A percentile compares a stretch with the other conserved stretches of the same genome.
Evolutionary conservation across 2,329 filamentous ascomycete genomes (phyloP).

Genomic region (Byssothecium circinans): DNA sequence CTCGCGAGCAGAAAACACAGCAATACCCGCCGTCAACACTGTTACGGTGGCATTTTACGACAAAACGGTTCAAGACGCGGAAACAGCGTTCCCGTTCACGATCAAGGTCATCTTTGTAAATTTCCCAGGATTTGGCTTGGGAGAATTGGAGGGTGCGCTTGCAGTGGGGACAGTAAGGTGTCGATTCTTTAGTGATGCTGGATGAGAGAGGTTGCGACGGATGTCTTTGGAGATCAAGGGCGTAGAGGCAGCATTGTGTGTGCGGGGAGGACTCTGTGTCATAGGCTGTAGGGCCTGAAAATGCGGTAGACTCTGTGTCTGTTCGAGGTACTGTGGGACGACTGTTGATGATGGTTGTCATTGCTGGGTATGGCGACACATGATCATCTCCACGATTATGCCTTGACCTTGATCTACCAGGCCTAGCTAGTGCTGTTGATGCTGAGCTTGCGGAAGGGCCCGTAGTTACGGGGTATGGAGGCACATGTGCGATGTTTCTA

Average conservation of each 20-base stretch:
- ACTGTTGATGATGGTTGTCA: slow-evolving; percentile 29
- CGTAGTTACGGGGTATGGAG: slow-evolving; percentile 18
- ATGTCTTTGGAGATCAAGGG: slow-evolving; percentile 34
- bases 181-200: slow-evolving; percentile 25
- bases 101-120: slow-evolving; percentile 32
- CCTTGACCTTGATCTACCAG: slow-evolving; percentile 17
- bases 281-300: slow-evolving; percentile 26
- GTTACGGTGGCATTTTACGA: slow-evolving; percentile 40
- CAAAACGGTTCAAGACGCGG: slow-evolving; percentile 39
- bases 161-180: slow-evolving; percentile 38
- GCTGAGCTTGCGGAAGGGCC: slow-evolving; percentile 12
- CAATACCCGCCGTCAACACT: slow-evolving; percentile 37
- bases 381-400: slow-evolving; percentile 12
- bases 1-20: slow-evolving; percentile 37
- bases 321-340: slow-evolving; percentile 18
- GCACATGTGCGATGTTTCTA: slow-evolving; percentile 7
- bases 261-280: slow-evolving; percentile 18
- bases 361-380: slow-evolving; percentile 14
- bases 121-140: slow-evolving; percentile 40
- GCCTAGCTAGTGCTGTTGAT: slow-evolving; percentile 27
- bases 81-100: slow-evolving; percentile 32
- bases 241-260: slow-evolving; percentile 35
- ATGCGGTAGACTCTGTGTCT: slow-evolving; percentile 27
- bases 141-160: slow-evolving; percentile 33
- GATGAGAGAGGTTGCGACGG: slow-evolving; percentile 28